Evolutionary conservation across 768 basidiomycete species (phyloP), one percentile per base, ranked within the genome.

Genomic region (Pleurotus sapidus): DNA sequence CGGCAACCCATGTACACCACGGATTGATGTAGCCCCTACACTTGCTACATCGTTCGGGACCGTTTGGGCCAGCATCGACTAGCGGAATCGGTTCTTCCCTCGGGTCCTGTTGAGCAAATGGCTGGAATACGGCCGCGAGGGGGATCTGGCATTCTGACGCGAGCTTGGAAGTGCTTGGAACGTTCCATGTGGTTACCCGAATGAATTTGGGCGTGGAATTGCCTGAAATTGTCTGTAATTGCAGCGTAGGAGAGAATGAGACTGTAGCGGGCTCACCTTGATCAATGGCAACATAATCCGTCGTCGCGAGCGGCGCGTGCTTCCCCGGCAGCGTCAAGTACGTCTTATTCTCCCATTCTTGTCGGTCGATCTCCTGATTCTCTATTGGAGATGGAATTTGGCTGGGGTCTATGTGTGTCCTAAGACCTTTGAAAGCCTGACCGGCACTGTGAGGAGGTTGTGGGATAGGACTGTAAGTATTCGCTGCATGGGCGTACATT

Each of bases 1-100:
- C 91, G 7, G 88, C 81, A 17, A 82, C 73, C 86, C 93, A 99
- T 23, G 75, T 75, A 69, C 89, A 93, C 94, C 94, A 98, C 0
- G 95, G 90, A 66, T 98, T 98, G 63, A 99, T 78, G 69, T 98
- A 99, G 0, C 81, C 92, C 62, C 92, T 80, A 70, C 97, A 99
- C 34, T 82, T 77, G 46, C 78, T 82, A 64, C 97, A 99, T 30
- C 97, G 81, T 20, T 89, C 82, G 11, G 96, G 97, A 11, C 94
- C 95, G 1, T 69, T 67, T 23, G 77, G 76, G 4, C 87, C 87
- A 30, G 84, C 82, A 55, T 91, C 84, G 3, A 98, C 84, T 4
- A 92, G 62, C 0, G 94, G 93, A 11, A 98, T 72, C 0, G 85
- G 79, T 43, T 94, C 91, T 70, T 97, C 92, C 47, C 84, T 79